These are phyloP conservation scores for Phytophthora fragariae DNA, from an alignment of 352 stramenopile genomes.

Conservation along the genomic window DNA sequence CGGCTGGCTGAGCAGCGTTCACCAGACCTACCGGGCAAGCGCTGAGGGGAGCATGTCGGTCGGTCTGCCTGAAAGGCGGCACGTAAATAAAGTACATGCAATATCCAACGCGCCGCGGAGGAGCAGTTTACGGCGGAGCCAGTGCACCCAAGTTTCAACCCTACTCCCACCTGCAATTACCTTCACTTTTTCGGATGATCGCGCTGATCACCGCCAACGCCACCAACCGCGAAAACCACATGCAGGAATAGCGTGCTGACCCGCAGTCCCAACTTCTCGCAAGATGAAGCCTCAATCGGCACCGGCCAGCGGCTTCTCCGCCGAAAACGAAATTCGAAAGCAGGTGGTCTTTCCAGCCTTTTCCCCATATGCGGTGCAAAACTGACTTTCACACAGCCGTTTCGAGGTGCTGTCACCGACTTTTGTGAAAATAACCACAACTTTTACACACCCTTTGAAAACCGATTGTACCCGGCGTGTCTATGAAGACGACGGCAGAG, in stretches of 20 bases:
- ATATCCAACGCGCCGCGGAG: neutral
- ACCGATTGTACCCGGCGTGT: constrained; percentile 20
- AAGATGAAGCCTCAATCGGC: neutral
- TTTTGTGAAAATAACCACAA: neutral
- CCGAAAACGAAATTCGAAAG: constrained; percentile 8
- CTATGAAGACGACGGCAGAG: constrained; percentile 12
- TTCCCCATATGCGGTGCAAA: neutral
- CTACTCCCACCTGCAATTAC: constrained; percentile 15
- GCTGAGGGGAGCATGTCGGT: neutral
- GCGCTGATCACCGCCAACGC: constrained; percentile 1
- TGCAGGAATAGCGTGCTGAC: constrained; percentile 17
- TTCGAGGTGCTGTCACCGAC: neutral
- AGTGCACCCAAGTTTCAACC: constrained; percentile 28
- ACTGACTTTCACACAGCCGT: neutral
- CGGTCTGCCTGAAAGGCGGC: neutral
- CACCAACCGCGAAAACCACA: neutral
- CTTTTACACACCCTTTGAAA: constrained; percentile 7
- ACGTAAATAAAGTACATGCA: neutral
- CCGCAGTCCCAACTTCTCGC: neutral
- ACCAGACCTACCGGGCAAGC: neutral
- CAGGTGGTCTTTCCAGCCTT: neutral
- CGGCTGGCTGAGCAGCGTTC: too few relatives aligned
- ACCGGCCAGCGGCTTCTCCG: neutral
- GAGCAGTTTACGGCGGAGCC: constrained; percentile 8
- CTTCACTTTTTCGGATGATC: constrained; percentile 3